Evolutionary conservation across 441 rosid genomes (phyloP).

Genomic region (Erodium trifolium): DNA sequence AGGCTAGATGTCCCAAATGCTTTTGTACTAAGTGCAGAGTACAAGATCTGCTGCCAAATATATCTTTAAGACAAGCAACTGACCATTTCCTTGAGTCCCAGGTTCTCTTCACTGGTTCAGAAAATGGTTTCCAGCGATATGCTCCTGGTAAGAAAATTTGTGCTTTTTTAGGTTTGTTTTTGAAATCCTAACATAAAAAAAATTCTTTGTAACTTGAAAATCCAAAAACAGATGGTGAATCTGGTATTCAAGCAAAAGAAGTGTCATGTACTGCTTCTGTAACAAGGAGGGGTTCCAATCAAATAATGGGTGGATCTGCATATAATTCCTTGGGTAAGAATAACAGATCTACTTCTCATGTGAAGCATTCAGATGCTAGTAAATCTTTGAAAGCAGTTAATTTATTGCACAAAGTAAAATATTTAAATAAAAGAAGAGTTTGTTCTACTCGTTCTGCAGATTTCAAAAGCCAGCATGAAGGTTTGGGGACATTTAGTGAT

Average conservation of each 20-base stretch:
- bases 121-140: slow-evolving; percentile 25
- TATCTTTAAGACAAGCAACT: slow-evolving; percentile 46
- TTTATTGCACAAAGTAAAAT: slow-evolving; percentile 14
- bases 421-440: slow-evolving; percentile 20
- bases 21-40: slow-evolving; percentile 32
- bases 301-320: slow-evolving; percentile 20
- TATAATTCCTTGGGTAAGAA: slow-evolving; percentile 11
- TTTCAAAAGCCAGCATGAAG: slow-evolving; percentile 17
- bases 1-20: slow-evolving; percentile 43
- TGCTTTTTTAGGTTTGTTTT: slow-evolving; percentile 2
- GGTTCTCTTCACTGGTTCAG: slow-evolving; percentile 25
- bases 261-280: slow-evolving; percentile 28
- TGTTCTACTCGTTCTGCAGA: slow-evolving; percentile 18
- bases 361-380: slow-evolving; percentile 14
- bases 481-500: slow-evolving; percentile 24
- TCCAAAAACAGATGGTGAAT: slow-evolving; percentile 38
- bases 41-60: slow-evolving; percentile 44
- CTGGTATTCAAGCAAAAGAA: slow-evolving; percentile 45
- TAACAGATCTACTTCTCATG: slow-evolving; percentile 14
- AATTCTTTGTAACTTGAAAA: slow-evolving; percentile 4
- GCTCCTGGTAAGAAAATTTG: slow-evolving; percentile 32
- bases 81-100: slow-evolving; percentile 33
- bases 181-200: neutral
- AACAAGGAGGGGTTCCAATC: slow-evolving; percentile 34
- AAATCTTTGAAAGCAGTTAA: slow-evolving; percentile 12